Conservation (phyloP, 768 basidiomycete species). For the Kondoa malvinella region DNA sequence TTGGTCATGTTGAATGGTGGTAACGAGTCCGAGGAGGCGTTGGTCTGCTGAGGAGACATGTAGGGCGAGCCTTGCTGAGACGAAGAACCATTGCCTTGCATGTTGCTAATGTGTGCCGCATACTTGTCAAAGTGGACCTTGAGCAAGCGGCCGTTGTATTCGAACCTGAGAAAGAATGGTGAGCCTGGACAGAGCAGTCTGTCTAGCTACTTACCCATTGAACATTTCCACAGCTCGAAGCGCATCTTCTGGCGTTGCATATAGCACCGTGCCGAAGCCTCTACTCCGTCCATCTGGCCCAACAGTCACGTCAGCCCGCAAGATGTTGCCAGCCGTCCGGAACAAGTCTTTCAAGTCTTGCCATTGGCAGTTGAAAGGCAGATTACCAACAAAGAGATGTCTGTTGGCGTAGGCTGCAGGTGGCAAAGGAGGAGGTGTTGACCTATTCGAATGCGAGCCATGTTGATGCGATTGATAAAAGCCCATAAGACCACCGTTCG, state of each 20-base stretch:
- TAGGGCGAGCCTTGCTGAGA: not conserved
- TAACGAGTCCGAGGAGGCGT: not conserved
- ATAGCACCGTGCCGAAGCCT: slow-evolving; percentile 84
- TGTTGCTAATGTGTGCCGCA: not conserved
- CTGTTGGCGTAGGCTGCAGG: slow-evolving; percentile 22
- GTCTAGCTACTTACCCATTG: slow-evolving; percentile 52
- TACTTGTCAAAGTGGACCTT: slow-evolving; percentile 88
- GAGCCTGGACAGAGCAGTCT: not conserved
- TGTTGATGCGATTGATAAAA: not conserved
- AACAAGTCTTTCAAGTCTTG: slow-evolving; percentile 95
- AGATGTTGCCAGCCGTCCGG: slow-evolving; percentile 70
- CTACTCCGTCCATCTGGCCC: slow-evolving; percentile 74
- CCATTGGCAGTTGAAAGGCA: slow-evolving; percentile 91
- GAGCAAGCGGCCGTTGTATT: slow-evolving; percentile 67
- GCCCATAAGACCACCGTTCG: slow-evolving; percentile 2
- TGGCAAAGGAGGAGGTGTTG: not conserved
- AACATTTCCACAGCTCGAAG: slow-evolving; percentile 70
- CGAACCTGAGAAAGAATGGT: slow-evolving; percentile 43
- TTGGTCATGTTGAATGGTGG: not conserved
- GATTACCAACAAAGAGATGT: slow-evolving; percentile 66
- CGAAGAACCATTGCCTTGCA: not conserved
- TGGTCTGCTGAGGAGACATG: not conserved
- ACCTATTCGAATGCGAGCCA: not conserved
- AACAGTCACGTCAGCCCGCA: slow-evolving; percentile 77
- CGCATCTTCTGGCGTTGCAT: slow-evolving; percentile 65